Evolutionary conservation across 2,329 filamentous ascomycete species (phyloP), one percentile per base, ranked within the genome.

Genomic region (Phaeomoniella chlamydospora): DNA sequence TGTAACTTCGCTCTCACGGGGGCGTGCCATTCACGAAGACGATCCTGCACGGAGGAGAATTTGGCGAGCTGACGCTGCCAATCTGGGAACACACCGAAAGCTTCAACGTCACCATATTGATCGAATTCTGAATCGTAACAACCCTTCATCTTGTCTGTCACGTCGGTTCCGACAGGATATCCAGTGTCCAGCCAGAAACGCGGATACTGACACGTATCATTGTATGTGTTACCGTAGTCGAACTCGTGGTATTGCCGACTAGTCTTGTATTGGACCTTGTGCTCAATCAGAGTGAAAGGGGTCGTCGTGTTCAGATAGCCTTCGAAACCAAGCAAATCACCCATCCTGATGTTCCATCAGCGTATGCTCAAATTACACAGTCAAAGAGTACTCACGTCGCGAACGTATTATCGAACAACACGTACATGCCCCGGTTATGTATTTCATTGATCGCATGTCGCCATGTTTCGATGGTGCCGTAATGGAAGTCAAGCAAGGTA

Each of bases 21-120:
- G 2, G 70, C 68, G 16, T 65, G 47, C 75, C 75, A 80, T 45
- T 77, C 74, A 36, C 75, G 66, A 3, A 80, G 58, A 48, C 75
- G 72, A 51, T 80, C 75, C 52, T 80, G 75, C 1, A 78, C 74
- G 30, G 69, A 74, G 33, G 73, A 72, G 52, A 79, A 80, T 44
- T 78, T 79, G 14, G 72, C 66, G 30, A 79, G 60, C 49, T 79
- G 70, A 49, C 72, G 69, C 46, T 75, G 58, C 68, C 70, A 78
- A 47, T 77, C 71, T 0, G 72, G 68, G 39, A 68, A 76, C 11
- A 73, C 66, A 43, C 74, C 74, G 44, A 77, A 77, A 29, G 72
- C 72, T 49, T 73, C 70, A 15, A 69, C 68, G 43, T 78, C 73
- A 36, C 74, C 74, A 42, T 72, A 78, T 51, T 73, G 69, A 46